Conservation (phyloP, 345 rosid species). For the Turnera subulata region DNA sequence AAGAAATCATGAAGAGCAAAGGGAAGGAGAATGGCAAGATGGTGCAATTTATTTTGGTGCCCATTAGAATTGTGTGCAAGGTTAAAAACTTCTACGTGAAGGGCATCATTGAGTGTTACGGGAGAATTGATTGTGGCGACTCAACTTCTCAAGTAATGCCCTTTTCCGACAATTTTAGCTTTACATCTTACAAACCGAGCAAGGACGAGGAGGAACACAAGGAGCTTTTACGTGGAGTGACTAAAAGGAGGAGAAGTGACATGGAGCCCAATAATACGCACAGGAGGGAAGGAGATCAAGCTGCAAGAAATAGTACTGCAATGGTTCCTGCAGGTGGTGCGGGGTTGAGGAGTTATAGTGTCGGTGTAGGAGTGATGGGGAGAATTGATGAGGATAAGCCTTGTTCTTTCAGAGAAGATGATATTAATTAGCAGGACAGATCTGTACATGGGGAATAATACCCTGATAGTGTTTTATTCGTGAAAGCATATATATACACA, state of each 20-base stretch:
- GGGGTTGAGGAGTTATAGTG: slow-evolving; percentile 36
- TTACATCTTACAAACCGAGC: no score
- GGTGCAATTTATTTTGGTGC: neutral
- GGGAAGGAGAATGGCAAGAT: neutral
- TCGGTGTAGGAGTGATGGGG: slow-evolving; percentile 50
- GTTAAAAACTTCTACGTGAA: neutral
- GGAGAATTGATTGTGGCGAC: neutral
- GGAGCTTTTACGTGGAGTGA: no score
- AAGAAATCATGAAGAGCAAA: neutral
- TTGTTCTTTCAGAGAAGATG: slow-evolving; percentile 37
- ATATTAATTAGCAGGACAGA: no score
- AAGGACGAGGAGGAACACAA: no score
- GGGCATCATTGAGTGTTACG: neutral
- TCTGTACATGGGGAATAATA: no score
- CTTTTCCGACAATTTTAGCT: no score
- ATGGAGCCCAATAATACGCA: neutral
- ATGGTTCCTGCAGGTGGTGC: neutral
- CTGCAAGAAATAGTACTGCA: neutral
- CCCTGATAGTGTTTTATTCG: no score
- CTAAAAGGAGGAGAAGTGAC: slow-evolving; percentile 8
- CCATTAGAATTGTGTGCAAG: neutral
- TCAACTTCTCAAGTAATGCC: no score
- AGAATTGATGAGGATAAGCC: slow-evolving; percentile 41
- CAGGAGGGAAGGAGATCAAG: neutral
- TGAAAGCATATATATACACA: no score